Conservation (phyloP, 2,329 filamentous ascomycete species). For the Pyricularia sp. region DNA sequence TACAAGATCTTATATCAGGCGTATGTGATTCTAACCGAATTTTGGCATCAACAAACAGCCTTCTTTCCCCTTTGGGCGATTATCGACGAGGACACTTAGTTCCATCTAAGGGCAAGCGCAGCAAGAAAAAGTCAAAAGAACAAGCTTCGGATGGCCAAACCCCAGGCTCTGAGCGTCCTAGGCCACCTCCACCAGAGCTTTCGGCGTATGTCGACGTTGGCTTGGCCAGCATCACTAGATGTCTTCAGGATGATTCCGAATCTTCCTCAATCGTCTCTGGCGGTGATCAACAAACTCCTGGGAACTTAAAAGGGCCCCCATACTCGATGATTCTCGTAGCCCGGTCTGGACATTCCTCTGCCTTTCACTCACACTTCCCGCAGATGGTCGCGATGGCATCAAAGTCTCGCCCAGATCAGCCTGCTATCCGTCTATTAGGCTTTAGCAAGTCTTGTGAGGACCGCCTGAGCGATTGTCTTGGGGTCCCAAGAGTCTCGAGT, state of each 20-base stretch:
- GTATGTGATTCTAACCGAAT: not conserved
- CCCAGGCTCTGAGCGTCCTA: conserved; percentile 2
- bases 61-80: conserved; percentile 54
- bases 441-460: conserved; percentile 52
- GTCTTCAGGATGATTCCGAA: conserved; percentile 34
- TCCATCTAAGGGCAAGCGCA: conserved; percentile 53
- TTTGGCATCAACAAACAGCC: conserved; percentile 27
- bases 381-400: conserved; percentile 37
- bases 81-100: conserved; percentile 44
- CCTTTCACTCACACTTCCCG: conserved; percentile 51
- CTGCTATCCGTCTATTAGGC: conserved; percentile 47
- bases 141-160: conserved; percentile 16
- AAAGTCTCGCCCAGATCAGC: conserved; percentile 23
- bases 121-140: conserved; percentile 41
- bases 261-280: not conserved
- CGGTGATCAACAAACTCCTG: not conserved
- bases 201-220: conserved; percentile 53
- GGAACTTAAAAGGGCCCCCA: conserved; percentile 2
- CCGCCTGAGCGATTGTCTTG: conserved; percentile 45
- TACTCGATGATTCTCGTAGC: conserved; percentile 50
- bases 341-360: conserved; percentile 45
- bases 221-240: conserved; percentile 52
- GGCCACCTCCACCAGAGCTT: conserved; percentile 40
- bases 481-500: conserved; percentile 55
- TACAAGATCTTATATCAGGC: not conserved